These are phyloP conservation scores for Scenedesmus sp. DNA, from an alignment of 163 green algal species.

Conservation along the genomic window DNA sequence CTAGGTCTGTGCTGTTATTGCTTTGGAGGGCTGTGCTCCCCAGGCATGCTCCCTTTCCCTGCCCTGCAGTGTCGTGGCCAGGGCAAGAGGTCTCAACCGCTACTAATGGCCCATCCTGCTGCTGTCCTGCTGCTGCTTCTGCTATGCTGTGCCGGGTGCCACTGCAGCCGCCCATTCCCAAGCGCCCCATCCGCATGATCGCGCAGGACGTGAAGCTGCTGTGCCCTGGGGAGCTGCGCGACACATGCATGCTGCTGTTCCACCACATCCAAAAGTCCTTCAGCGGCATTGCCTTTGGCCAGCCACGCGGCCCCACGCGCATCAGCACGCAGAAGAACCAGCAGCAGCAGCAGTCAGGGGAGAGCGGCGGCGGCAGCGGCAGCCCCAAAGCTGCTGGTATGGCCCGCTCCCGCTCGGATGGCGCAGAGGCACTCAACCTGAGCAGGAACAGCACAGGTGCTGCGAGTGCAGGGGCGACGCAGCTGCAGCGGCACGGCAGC, in stretches of 20 bases:
- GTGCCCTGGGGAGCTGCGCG: conserved; percentile 48
- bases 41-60: neutral
- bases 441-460: neutral
- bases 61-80: neutral
- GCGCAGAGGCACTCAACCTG: neutral
- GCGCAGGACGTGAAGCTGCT: conserved; percentile 61
- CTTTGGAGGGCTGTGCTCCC: neutral
- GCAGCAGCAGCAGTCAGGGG: conserved; percentile 8
- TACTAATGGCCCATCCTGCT: neutral
- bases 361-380: neutral
- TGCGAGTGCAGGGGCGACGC: neutral
- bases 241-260: conserved; percentile 53
- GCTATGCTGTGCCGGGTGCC: neutral
- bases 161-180: conserved; percentile 34
- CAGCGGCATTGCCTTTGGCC: conserved; percentile 50
- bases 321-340: conserved; percentile 41
- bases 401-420: neutral
- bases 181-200: conserved; percentile 63
- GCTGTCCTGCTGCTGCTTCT: neutral
- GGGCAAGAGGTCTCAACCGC: neutral
- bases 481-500: conserved; percentile 18
- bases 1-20: neutral
- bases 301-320: conserved; percentile 30
- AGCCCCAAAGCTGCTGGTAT: neutral
- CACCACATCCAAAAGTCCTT: conserved; percentile 54